phyloP scores from a whole-genome alignment of 257 asterid genomes.

The Agastache rugosa region DNA sequence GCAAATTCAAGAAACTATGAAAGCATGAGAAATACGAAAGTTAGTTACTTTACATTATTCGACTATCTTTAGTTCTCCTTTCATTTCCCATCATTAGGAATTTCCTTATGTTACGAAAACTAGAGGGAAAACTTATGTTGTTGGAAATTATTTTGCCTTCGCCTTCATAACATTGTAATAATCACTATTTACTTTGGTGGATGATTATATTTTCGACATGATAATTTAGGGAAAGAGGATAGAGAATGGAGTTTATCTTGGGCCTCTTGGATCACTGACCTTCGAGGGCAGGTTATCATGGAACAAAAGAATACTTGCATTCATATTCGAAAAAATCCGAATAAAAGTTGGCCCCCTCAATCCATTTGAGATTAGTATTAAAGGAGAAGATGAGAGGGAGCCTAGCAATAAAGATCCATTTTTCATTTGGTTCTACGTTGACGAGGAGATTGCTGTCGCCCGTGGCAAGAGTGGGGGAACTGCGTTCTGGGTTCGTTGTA shows the following conservation, averaged over 20 bases:
- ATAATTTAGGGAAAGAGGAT: constrained; percentile 74
- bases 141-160: not conserved
- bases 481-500: constrained; percentile 92
- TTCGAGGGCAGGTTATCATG: constrained; percentile 91
- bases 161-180: not conserved
- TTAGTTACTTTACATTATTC: not conserved
- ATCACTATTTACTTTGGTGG: not conserved
- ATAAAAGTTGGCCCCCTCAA: constrained; percentile 76
- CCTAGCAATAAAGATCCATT: constrained; percentile 81
- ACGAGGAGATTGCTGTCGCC: constrained; percentile 95
- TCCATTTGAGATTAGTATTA: constrained; percentile 71
- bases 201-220: constrained; percentile 18
- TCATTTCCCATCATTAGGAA: not conserved
- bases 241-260: constrained; percentile 92
- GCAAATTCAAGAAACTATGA: not conserved
- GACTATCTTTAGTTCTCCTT: no score
- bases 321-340: constrained; percentile 71
- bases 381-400: constrained; percentile 76
- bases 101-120: no score
- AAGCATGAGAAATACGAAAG: not conserved
- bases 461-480: constrained; percentile 96
- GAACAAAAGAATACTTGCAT: constrained; percentile 81
- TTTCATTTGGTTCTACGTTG: constrained; percentile 87
- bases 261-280: constrained; percentile 72
- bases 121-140: not conserved